Percentiles rank a stretch among this genome's conserved stretches.
Evolutionary conservation across 1,139 yeast species (phyloP).

Genomic region (Petasospora fabianii): DNA sequence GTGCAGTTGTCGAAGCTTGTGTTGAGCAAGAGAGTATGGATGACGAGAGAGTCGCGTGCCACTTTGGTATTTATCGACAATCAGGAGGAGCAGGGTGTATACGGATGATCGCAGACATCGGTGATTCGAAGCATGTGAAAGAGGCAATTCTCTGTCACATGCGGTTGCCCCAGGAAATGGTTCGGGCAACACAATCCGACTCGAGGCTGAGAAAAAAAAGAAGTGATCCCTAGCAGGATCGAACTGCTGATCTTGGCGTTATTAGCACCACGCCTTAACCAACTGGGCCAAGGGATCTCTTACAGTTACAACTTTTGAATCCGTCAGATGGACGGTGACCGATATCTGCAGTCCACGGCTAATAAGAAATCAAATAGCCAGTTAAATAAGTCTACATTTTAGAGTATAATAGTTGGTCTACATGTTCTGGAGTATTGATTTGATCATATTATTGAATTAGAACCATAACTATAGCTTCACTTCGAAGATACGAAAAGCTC

Average conservation of each 20-base stretch:
- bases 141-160: slow-evolving; percentile 3
- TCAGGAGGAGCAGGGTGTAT: background rate
- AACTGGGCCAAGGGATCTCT: slow-evolving; percentile 75
- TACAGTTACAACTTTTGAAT: background rate
- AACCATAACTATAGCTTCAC: no score
- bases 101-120: background rate
- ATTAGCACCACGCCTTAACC: slow-evolving; percentile 92
- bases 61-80: no score
- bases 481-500: no score
- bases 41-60: slow-evolving; percentile 8
- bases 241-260: slow-evolving; percentile 79
- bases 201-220: slow-evolving; percentile 2
- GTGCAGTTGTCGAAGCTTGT: background rate
- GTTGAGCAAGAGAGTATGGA: slow-evolving; percentile 8
- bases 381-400: no score
- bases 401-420: no score
- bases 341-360: no score
- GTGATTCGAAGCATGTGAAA: slow-evolving; percentile 13
- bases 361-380: no score
- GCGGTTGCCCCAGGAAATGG: slow-evolving; percentile 1
- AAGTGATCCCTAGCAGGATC: slow-evolving; percentile 80
- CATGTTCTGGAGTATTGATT: no score
- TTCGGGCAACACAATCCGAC: background rate
- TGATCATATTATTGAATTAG: no score
- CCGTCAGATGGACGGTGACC: background rate